Base-by-base conservation (phyloP, 176 grass and related monocot genomes). In the Aegilops tauschii region DNA sequence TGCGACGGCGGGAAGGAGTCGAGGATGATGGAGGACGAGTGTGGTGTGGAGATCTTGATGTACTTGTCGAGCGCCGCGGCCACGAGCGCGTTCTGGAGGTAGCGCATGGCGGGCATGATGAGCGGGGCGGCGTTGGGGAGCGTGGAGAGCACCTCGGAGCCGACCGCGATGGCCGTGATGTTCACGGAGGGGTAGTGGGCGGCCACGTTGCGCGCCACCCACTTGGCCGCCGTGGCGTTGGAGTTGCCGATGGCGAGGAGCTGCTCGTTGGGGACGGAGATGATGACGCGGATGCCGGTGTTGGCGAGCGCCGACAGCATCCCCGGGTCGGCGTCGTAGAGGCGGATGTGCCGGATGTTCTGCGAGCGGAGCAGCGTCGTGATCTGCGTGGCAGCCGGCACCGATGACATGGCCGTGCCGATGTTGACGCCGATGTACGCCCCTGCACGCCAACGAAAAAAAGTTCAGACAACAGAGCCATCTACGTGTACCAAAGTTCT, bases 1-100 rank as follows among this genome's bases (percentile, higher is more conserved):
- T 98, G 96, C 0, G 96, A 98, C 5, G 96, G 96, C 8, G 96
- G 96, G 81, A 98, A 98, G 21, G 96, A 98, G 82, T 98, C 96
- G 29, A 98, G 93, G 86, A 98, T 95, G 81, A 98, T 93, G 86
- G 96, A 95, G 18, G 96, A 98, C 11, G 96, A 94, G 84, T 95
- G 96, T 21, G 96, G 96, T 45, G 96, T 95, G 27, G 96, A 91
- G 40, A 98, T 63, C 90, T 95, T 98, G 80, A 98, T 79, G 77
- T 87, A 90, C 64, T 87, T 84, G 82, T 98, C 96, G 1, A 98
- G 88, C 54, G 94, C 94, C 69, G 96, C 92, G 1, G 96, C 96
- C 50, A 98, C 93, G 64, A 98, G 93, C 27, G 96, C 96, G 49
- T 95, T 91, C 76, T 98, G 96, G 76, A 98, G 87, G 90, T 94